These are phyloP conservation scores for Imleria badia DNA, from an alignment of 768 basidiomycete species.

Conservation along the genomic window DNA sequence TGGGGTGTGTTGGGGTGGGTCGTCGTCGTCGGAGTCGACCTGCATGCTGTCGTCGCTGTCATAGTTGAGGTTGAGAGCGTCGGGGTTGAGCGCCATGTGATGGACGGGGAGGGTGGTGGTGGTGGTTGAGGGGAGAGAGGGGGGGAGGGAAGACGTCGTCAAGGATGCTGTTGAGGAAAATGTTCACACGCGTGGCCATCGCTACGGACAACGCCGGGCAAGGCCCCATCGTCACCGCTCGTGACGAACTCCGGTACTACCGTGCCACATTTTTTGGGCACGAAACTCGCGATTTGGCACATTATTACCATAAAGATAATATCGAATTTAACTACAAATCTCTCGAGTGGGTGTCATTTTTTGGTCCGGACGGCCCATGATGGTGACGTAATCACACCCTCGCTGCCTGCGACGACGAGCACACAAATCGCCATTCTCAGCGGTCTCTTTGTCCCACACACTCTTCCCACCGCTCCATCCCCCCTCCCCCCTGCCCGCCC, in stretches of 20 bases:
- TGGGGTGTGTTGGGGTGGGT: constrained; percentile 7
- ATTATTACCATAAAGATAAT: constrained; percentile 2
- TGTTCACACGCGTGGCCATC: constrained; percentile 43
- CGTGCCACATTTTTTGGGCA: constrained; percentile 34
- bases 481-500: not conserved
- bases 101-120: constrained; percentile 27
- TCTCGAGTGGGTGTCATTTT: not conserved
- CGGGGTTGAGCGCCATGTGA: constrained; percentile 37
- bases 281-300: constrained; percentile 20
- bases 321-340: constrained; percentile 3
- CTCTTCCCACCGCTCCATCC: not conserved
- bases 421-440: not conserved
- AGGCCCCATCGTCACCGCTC: constrained; percentile 44
- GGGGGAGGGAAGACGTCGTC: constrained; percentile 37
- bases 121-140: constrained; percentile 38
- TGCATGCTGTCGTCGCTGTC: constrained; percentile 63
- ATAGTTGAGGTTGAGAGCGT: constrained; percentile 55
- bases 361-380: constrained; percentile 21
- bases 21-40: constrained; percentile 60
- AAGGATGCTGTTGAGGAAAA: constrained; percentile 42
- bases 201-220: constrained; percentile 43
- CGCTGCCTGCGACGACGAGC: constrained; percentile 25
- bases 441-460: not conserved
- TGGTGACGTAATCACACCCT: constrained; percentile 24
- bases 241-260: constrained; percentile 39